phyloP scores from a whole-genome alignment of 768 basidiomycete genomes.

The Mycena olivaceomarginata region DNA sequence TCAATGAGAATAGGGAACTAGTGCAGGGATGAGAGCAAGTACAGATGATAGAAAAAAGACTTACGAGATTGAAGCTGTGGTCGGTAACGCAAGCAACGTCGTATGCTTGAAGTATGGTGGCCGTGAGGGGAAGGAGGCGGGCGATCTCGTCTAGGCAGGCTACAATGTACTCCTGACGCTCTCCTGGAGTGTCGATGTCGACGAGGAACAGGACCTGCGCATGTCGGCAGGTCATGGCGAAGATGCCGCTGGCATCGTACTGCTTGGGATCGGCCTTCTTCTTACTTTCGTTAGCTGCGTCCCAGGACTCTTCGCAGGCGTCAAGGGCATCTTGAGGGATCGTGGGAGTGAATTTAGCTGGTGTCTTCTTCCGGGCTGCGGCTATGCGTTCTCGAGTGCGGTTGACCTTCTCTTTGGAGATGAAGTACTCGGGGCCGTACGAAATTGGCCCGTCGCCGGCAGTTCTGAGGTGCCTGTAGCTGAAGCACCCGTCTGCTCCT shows the following conservation, averaged over 20 bases:
- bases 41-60: conserved; percentile 9
- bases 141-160: conserved; percentile 53
- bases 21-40: no score
- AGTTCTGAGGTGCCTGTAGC: conserved; percentile 54
- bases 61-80: conserved; percentile 52
- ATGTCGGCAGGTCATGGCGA: conserved; percentile 55
- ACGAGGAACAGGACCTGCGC: conserved; percentile 46
- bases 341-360: conserved; percentile 2
- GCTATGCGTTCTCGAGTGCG: conserved; percentile 52
- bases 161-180: conserved; percentile 61
- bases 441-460: conserved; percentile 55
- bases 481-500: conserved; percentile 58
- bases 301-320: conserved; percentile 55
- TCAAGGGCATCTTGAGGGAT: conserved; percentile 60
- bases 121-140: conserved; percentile 47
- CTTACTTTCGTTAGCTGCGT: conserved; percentile 56
- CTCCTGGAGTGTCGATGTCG: conserved; percentile 62
- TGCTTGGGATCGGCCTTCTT: conserved; percentile 49
- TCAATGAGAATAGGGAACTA: no score
- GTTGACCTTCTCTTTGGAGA: conserved; percentile 58
- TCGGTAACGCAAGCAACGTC: conserved; percentile 60
- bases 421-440: conserved; percentile 54
- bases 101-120: conserved; percentile 53
- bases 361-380: conserved; percentile 40
- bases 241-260: conserved; percentile 41